Base-by-base conservation (phyloP, 306 rosid genomes). In the Arachis stenosperma region DNA sequence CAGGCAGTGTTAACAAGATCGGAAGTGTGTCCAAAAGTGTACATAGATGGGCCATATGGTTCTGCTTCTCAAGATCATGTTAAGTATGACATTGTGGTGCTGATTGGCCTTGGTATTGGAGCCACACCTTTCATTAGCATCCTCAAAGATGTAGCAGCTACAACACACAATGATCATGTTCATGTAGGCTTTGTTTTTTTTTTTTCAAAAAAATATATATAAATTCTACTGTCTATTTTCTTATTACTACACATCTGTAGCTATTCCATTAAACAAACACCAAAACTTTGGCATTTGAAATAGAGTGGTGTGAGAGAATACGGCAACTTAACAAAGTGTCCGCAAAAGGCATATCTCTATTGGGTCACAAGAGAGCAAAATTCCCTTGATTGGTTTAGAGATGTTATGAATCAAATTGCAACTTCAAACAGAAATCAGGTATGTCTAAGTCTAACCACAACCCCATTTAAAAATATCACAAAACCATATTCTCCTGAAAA, bases 361-460 rank as follows among this genome's bases (percentile, higher is more conserved):
- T 92, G 98, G 98, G 81, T 87, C 65, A 90, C 98, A 71, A 87
- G 91, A 75, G 98, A 92, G 63, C 96, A 89, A 80, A 86, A 88
- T 85, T 90, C 98, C 62, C 90, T 92, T 80, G 97, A 87, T 48
- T 92, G 98, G 98, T 92, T 90, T 75, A 79, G 93, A 87, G 97
- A 90, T 80, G 73, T 73, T 79, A 84, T 88, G 81, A 87, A 88
- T 68, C 96, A 87, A 68, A 70, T 87, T 62, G 79, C 91, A 60
- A 66, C 55, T 48, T 80, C 96, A 52, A 76, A 78, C 74, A 79
- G 81, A 61, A 84, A 81, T 7, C 88, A 90, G 93, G 97, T 90
- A 85, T 65, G 55, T 69, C 33, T 58, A 56, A 12, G 55, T 69
- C 33, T 58, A 56, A 12, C 6, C 54, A 2, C 68, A 30, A 59